Evolutionary conservation across 140 eudicot species (phyloP).

Genomic region (Ambrosia hybrid): DNA sequence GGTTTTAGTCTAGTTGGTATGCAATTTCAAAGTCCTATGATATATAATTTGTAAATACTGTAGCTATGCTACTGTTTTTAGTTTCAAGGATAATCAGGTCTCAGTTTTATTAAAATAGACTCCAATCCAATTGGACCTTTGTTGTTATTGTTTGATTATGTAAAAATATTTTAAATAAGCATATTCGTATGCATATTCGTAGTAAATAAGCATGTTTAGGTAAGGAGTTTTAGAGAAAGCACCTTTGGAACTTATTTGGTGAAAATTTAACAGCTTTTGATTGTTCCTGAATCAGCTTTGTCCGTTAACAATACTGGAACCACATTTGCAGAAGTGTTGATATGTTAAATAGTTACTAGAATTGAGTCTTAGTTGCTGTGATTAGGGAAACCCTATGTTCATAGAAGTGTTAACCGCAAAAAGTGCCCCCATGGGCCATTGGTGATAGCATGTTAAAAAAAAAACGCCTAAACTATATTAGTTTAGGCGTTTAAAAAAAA

Average conservation of each 20-base stretch:
- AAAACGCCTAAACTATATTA: no score
- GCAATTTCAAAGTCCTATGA: no score
- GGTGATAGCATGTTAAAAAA: not conserved
- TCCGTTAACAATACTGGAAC: not conserved
- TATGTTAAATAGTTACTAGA: not conserved
- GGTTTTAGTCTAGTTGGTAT: no score
- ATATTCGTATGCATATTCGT: no score
- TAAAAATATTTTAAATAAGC: not conserved
- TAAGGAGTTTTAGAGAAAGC: not conserved
- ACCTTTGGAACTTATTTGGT: not conserved
- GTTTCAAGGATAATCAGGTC: not conserved
- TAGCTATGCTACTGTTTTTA: not conserved
- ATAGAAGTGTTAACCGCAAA: not conserved
- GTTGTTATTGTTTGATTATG: conserved; percentile 14
- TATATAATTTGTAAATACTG: not conserved
- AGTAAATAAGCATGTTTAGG: conserved; percentile 1
- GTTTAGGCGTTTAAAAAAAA: no score
- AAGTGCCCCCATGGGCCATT: not conserved
- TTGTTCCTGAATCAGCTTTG: conserved; percentile 9
- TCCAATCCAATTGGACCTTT: no score
- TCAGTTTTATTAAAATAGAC: conserved; percentile 1
- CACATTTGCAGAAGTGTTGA: not conserved
- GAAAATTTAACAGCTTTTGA: not conserved
- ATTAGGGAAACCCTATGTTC: not conserved
- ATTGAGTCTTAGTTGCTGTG: not conserved